These are phyloP conservation scores for Balakata baccata DNA, from an alignment of 345 rosid species.

Conservation along the genomic window DNA sequence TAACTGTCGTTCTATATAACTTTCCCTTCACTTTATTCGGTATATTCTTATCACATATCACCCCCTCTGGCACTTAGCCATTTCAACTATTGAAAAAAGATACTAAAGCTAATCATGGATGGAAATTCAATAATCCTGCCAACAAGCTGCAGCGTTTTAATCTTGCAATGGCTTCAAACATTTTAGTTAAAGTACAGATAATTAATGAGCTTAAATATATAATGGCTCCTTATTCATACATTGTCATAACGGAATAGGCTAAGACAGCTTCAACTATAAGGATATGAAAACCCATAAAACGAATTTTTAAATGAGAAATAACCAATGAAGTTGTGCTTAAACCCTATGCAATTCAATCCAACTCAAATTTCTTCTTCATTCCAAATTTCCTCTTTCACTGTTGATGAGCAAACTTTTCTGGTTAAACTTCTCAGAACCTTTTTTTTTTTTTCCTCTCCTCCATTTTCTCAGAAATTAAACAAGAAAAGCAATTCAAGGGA, in stretches of 20 bases:
- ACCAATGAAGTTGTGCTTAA: background rate
- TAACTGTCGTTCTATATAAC: no score
- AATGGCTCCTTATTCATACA: no score
- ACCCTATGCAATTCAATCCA: background rate
- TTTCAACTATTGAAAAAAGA: no score
- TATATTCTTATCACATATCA: no score
- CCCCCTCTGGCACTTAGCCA: no score
- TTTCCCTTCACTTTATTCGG: no score
- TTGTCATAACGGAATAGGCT: no score
- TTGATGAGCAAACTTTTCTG: background rate
- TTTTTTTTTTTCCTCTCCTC: background rate
- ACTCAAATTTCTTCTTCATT: background rate
- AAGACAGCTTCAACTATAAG: background rate
- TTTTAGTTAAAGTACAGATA: background rate
- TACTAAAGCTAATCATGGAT: no score
- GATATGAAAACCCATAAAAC: background rate
- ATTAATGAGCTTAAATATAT: background rate
- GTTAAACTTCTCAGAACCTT: background rate
- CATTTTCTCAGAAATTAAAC: slow-evolving; percentile 13
- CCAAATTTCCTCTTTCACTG: background rate
- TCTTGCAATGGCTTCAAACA: background rate
- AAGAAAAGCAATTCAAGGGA: background rate
- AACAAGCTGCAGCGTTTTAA: background rate
- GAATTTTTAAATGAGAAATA: background rate
- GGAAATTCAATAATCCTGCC: background rate